Evolutionary conservation across 108 stramenopile species (phyloP).

Genomic region (Asterionellopsis glacialis): DNA sequence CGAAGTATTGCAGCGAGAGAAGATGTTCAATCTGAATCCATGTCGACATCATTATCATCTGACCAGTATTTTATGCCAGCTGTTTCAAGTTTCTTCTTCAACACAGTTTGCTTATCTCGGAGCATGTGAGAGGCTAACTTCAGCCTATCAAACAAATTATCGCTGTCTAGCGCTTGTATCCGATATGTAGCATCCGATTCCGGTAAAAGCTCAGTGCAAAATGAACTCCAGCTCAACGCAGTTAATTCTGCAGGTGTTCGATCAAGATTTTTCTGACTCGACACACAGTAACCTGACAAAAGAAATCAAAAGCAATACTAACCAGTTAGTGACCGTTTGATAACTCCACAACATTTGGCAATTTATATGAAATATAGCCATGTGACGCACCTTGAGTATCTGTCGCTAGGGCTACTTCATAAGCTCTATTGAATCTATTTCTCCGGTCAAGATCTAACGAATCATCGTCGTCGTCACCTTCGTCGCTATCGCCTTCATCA

Average conservation of each 20-base stretch:
- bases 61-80: slow-evolving; percentile 15
- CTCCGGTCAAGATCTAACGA: slow-evolving; percentile 18
- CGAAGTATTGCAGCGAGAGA: too few species aligned
- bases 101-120: slow-evolving; percentile 47
- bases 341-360: background rate
- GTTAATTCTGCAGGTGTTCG: slow-evolving; percentile 63
- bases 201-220: slow-evolving; percentile 43
- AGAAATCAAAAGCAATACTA: background rate
- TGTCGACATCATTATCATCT: slow-evolving; percentile 12
- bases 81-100: slow-evolving; percentile 48
- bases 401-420: slow-evolving; percentile 26
- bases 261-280: background rate
- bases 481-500: slow-evolving; percentile 23
- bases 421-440: slow-evolving; percentile 24
- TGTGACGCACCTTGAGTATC: slow-evolving; percentile 30
- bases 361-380: too few species aligned
- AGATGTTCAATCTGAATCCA: background rate
- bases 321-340: too few species aligned
- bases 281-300: slow-evolving; percentile 2
- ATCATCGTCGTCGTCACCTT: slow-evolving; percentile 37
- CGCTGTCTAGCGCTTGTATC: slow-evolving; percentile 65
- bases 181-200: slow-evolving; percentile 46
- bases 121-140: slow-evolving; percentile 66
- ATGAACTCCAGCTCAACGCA: slow-evolving; percentile 79
- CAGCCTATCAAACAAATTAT: slow-evolving; percentile 52